Conservation (phyloP, 441 rosid genomes). For the Gossypium aridum region DNA sequence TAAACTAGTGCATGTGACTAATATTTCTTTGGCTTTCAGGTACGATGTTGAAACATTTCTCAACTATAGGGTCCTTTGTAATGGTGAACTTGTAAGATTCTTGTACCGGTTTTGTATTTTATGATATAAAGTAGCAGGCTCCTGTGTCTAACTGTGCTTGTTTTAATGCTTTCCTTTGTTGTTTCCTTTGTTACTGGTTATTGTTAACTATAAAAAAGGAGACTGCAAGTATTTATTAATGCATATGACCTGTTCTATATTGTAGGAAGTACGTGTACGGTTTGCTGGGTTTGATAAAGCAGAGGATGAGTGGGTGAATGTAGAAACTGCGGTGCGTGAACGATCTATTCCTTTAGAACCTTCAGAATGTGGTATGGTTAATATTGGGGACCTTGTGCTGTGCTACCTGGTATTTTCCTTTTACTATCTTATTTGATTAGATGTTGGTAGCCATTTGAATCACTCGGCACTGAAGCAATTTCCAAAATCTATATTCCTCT, state of each 20-base stretch:
- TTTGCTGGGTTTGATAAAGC: slow-evolving; percentile 42
- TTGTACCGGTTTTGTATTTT: background rate
- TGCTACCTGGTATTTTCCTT: slow-evolving; percentile 48
- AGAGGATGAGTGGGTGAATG: slow-evolving; percentile 68
- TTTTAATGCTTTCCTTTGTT: background rate
- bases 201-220: background rate
- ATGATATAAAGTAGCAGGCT: background rate
- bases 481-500: background rate
- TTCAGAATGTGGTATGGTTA: slow-evolving; percentile 47
- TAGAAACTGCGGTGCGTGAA: slow-evolving; percentile 37
- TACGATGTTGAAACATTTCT: slow-evolving; percentile 47
- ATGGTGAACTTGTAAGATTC: slow-evolving; percentile 52
- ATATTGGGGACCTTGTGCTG: slow-evolving; percentile 43
- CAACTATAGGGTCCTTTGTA: slow-evolving; percentile 35
- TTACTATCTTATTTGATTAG: background rate
- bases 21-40: slow-evolving; percentile 33
- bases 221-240: background rate
- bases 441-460: too few species aligned
- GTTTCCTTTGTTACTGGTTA: background rate
- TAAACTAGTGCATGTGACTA: background rate
- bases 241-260: slow-evolving; percentile 11
- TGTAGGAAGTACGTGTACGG: slow-evolving; percentile 63
- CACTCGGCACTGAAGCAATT: too few species aligned
- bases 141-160: background rate
- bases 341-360: slow-evolving; percentile 62